A percentile compares a stretch with the other conserved stretches of the same genome.
Conservation (phyloP, 2,329 filamentous ascomycete species). For the Cladosporium sp. region DNA sequence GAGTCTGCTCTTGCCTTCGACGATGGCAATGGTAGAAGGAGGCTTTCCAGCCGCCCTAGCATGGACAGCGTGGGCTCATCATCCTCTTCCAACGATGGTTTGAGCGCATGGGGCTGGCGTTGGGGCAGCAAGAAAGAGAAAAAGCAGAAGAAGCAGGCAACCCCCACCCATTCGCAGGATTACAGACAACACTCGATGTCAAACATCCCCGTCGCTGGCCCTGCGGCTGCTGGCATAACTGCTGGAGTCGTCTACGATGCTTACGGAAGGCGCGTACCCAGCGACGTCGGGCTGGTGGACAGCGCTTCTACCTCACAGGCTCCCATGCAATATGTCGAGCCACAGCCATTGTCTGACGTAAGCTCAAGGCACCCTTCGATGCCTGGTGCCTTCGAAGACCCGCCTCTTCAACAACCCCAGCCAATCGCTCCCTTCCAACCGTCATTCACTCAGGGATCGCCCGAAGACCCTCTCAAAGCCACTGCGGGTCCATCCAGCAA, state of each 20-base stretch:
- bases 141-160: slow-evolving; percentile 37
- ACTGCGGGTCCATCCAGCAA: slow-evolving; percentile 7
- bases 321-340: slow-evolving; percentile 65
- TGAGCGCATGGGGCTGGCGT: slow-evolving; percentile 59
- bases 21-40: slow-evolving; percentile 39
- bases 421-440: slow-evolving; percentile 67
- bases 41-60: slow-evolving; percentile 45
- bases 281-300: neutral
- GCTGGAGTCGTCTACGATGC: slow-evolving; percentile 44
- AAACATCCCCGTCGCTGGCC: neutral
- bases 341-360: slow-evolving; percentile 68
- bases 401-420: slow-evolving; percentile 80
- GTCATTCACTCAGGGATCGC: slow-evolving; percentile 30
- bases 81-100: slow-evolving; percentile 49
- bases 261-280: slow-evolving; percentile 39
- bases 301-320: slow-evolving; percentile 52
- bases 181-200: slow-evolving; percentile 21
- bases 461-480: slow-evolving; percentile 14
- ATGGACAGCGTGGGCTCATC: slow-evolving; percentile 53
- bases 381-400: slow-evolving; percentile 47
- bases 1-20: slow-evolving; percentile 64
- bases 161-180: slow-evolving; percentile 20
- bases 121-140: slow-evolving; percentile 56
- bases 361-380: slow-evolving; percentile 39
- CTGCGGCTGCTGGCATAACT: slow-evolving; percentile 34